phyloP scores from a whole-genome alignment of 148 eudicot species.

The Rhododendron williamsianum region DNA sequence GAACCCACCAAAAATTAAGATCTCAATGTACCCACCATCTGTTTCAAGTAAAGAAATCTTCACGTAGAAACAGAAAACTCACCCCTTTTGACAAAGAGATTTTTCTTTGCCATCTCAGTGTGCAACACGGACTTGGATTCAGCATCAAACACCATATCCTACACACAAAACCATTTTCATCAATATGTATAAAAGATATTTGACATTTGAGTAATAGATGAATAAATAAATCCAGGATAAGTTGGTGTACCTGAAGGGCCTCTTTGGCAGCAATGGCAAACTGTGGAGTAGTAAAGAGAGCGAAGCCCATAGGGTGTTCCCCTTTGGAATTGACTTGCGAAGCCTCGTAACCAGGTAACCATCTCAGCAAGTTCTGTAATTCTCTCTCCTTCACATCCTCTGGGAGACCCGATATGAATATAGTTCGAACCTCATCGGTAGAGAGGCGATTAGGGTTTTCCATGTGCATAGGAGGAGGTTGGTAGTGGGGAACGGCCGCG shows the following conservation, averaged over 20 bases:
- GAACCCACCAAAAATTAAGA: background rate
- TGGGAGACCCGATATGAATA: slow-evolving; percentile 85
- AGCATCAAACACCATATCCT: slow-evolving; percentile 86
- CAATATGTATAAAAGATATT: background rate
- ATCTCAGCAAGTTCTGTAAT: slow-evolving; percentile 67
- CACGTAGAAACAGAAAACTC: slow-evolving; percentile 11
- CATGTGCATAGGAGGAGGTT: slow-evolving; percentile 24
- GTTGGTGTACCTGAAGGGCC: slow-evolving; percentile 62
- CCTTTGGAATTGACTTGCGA: slow-evolving; percentile 91
- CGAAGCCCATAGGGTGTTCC: slow-evolving; percentile 88
- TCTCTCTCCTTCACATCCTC: slow-evolving; percentile 96
- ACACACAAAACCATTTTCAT: background rate
- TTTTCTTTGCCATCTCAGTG: slow-evolving; percentile 98
- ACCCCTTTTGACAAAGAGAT: slow-evolving; percentile 93
- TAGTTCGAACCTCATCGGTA: slow-evolving; percentile 63
- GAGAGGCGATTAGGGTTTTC: slow-evolving; percentile 25
- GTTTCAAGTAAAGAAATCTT: background rate
- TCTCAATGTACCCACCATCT: background rate
- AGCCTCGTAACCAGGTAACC: slow-evolving; percentile 99
- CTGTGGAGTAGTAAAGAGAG: slow-evolving; percentile 66
- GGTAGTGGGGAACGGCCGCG: slow-evolving; percentile 28
- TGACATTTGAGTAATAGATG: background rate
- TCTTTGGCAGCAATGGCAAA: slow-evolving; percentile 84
- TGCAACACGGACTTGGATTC: slow-evolving; percentile 76
- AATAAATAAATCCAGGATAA: background rate